Evolutionary conservation across 2,329 filamentous ascomycete genomes (phyloP).

Genomic region (Calonectria fujianensis): DNA sequence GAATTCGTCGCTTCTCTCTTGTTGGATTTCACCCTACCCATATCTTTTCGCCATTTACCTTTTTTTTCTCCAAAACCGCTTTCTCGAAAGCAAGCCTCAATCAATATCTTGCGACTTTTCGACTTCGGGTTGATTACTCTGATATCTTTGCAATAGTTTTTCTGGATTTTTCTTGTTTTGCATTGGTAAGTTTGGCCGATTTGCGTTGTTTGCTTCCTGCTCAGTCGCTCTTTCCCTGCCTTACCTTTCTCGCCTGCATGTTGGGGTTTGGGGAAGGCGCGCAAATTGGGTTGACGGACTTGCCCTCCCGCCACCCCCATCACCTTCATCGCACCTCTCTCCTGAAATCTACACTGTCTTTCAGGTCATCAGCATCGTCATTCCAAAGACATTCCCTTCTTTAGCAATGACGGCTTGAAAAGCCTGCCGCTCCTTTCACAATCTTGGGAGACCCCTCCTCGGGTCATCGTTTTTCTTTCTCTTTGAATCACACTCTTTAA

Average conservation of each 20-base stretch:
- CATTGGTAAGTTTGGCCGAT: not conserved
- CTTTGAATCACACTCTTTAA: conserved; percentile 40
- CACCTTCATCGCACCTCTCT: conserved; percentile 36
- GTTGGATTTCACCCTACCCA: not conserved
- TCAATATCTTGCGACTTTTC: not conserved
- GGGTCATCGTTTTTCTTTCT: conserved; percentile 29
- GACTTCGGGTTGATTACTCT: not conserved
- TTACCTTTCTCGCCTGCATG: not conserved
- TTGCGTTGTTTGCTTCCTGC: not conserved
- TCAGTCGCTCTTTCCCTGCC: not conserved
- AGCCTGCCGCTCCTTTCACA: conserved; percentile 42
- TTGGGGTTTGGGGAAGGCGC: conserved; percentile 22
- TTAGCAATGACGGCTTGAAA: conserved; percentile 44
- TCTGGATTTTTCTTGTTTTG: conserved; percentile 17
- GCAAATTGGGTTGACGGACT: not conserved
- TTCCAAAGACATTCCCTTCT: conserved; percentile 23
- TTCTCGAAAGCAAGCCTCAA: not conserved
- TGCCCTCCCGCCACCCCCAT: conserved; percentile 18
- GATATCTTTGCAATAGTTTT: conserved; percentile 22
- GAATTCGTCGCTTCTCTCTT: not conserved
- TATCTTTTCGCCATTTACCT: conserved; percentile 10
- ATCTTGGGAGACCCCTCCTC: conserved; percentile 33
- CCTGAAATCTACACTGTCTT: conserved; percentile 17
- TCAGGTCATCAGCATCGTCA: conserved; percentile 28
- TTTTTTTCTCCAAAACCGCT: not conserved